Evolutionary conservation across 2,329 filamentous ascomycete species (phyloP).

Genomic region (Paraphaeosphaeria sporulosa): DNA sequence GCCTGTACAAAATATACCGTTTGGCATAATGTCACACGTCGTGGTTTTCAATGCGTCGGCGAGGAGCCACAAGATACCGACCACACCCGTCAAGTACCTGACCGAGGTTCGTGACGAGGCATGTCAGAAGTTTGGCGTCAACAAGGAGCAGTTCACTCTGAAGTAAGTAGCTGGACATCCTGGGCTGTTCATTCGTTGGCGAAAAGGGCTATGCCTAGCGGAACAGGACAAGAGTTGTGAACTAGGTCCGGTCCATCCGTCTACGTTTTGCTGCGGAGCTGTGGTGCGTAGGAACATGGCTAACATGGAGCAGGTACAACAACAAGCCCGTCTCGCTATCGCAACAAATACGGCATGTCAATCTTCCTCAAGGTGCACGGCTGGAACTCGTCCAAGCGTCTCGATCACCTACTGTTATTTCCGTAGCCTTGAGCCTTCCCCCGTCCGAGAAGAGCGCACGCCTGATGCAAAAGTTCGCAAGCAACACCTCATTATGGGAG

Average conservation of each 20-base stretch:
- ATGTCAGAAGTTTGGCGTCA: constrained; percentile 79
- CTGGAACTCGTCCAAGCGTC: constrained; percentile 90
- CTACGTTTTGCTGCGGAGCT: not conserved
- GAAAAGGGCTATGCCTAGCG: not conserved
- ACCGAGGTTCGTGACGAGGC: constrained; percentile 88
- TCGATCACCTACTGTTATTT: constrained; percentile 83
- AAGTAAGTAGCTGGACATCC: constrained; percentile 65
- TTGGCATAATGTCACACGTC: constrained; percentile 82
- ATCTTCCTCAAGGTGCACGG: constrained; percentile 84
- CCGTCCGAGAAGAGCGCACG: constrained; percentile 75
- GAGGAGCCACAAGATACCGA: constrained; percentile 81
- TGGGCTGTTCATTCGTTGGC: not conserved
- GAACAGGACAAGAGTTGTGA: not conserved
- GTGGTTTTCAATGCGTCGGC: constrained; percentile 84
- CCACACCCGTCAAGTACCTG: constrained; percentile 79
- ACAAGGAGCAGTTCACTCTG: constrained; percentile 76
- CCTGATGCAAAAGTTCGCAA: constrained; percentile 84
- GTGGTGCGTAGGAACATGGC: not conserved
- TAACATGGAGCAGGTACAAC: constrained; percentile 56
- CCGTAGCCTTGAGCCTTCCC: constrained; percentile 86
- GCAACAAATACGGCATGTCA: constrained; percentile 81
- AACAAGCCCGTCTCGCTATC: constrained; percentile 88
- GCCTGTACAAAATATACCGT: constrained; percentile 35
- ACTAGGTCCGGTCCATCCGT: not conserved
- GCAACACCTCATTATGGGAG: constrained; percentile 87